These are phyloP conservation scores for Ceratonia siliqua DNA, from an alignment of 306 rosid genomes.

Conservation along the genomic window DNA sequence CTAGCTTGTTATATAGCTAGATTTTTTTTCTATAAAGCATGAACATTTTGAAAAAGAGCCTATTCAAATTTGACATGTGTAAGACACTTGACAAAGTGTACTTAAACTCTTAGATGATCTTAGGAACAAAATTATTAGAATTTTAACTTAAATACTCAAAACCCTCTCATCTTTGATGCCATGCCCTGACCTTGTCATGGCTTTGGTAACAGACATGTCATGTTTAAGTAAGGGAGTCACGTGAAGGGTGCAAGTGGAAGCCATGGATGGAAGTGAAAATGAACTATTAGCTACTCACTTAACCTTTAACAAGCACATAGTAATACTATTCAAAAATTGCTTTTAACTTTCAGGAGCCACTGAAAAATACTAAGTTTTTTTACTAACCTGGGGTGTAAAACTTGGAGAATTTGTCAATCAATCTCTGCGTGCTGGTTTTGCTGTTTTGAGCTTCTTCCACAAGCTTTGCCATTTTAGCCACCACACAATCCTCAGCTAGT, in stretches of 20 bases:
- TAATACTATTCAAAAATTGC: neutral
- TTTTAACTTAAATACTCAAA: neutral
- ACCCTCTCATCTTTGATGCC: neutral
- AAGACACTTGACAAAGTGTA: neutral
- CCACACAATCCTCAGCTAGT: constrained; percentile 85
- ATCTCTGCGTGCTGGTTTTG: constrained; percentile 71
- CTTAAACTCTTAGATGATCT: neutral
- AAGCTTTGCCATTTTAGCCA: constrained; percentile 93
- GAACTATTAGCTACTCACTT: neutral
- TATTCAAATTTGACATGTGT: neutral
- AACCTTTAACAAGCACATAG: neutral
- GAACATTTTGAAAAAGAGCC: neutral
- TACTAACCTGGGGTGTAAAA: constrained; percentile 91
- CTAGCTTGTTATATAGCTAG: neutral
- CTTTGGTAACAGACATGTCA: neutral
- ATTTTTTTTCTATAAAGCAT: neutral
- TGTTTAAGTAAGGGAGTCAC: neutral
- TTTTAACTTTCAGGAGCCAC: constrained; percentile 10
- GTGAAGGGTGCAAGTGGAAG: neutral
- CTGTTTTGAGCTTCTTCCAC: constrained; percentile 97
- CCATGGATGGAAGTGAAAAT: neutral
- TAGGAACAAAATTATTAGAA: no score
- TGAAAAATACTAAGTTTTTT: neutral
- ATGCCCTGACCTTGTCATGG: neutral
- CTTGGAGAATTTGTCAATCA: constrained; percentile 80